Evolutionary conservation across 192 early-diverging fungal species (phyloP).

Genomic region (Umbelopsis vinacea): DNA sequence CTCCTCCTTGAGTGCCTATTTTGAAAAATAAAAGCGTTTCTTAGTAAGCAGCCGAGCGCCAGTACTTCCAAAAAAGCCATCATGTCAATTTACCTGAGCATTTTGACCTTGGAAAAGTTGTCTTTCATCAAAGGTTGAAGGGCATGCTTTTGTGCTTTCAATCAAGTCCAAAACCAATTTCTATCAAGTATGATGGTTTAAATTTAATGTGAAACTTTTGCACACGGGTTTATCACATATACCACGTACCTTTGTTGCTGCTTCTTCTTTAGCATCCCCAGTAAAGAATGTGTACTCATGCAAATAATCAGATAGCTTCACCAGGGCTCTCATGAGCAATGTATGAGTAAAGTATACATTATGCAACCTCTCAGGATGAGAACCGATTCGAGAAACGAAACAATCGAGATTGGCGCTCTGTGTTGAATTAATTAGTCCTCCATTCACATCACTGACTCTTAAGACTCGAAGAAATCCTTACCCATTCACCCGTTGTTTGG

Average conservation of each 20-base stretch:
- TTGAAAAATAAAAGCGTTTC: slow-evolving; percentile 14
- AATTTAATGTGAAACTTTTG: no score
- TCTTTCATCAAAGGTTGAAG: slow-evolving; percentile 90
- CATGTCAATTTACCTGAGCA: slow-evolving; percentile 36
- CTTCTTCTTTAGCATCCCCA: slow-evolving; percentile 60
- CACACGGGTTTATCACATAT: no score
- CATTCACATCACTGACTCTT: not conserved
- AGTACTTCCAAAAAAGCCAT: not conserved
- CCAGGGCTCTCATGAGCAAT: slow-evolving; percentile 81
- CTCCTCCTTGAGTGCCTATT: slow-evolving; percentile 75
- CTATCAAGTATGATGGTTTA: slow-evolving; percentile 35
- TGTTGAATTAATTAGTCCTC: not conserved
- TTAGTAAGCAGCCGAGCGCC: not conserved
- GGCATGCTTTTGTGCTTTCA: slow-evolving; percentile 60
- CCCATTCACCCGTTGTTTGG: slow-evolving; percentile 87
- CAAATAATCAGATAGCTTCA: slow-evolving; percentile 82
- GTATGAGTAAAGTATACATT: slow-evolving; percentile 97
- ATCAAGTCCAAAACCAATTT: slow-evolving; percentile 63
- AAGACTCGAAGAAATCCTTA: slow-evolving; percentile 31
- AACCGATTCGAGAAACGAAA: slow-evolving; percentile 86
- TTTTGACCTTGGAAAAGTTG: slow-evolving; percentile 76
- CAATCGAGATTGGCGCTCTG: slow-evolving; percentile 87
- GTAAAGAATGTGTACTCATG: slow-evolving; percentile 77
- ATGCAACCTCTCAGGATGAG: slow-evolving; percentile 88
- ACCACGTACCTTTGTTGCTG: slow-evolving; percentile 47